Conservation (phyloP, 306 rosid species). For the Parietaria judaica region DNA sequence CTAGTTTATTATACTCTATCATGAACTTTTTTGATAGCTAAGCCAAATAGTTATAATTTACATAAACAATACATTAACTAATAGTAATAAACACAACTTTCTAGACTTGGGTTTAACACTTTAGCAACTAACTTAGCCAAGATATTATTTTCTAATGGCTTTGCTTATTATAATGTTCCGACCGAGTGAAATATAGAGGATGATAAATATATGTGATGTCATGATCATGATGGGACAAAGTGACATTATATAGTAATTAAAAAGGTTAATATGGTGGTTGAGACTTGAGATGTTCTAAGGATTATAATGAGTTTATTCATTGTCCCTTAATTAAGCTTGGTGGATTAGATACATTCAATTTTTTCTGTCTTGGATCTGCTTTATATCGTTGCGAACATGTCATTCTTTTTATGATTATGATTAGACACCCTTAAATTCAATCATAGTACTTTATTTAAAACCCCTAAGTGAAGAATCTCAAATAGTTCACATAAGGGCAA, state of each 20-base stretch:
- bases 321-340: constrained; percentile 19
- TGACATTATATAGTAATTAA: background rate
- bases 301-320: constrained; percentile 11
- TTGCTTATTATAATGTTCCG: background rate
- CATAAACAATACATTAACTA: background rate
- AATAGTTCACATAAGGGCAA: constrained; percentile 39
- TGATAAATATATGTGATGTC: constrained; percentile 3
- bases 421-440: constrained; percentile 32
- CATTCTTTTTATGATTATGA: constrained; percentile 25
- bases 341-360: constrained; percentile 22
- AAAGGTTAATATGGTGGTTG: constrained; percentile 7
- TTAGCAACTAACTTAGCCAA: background rate
- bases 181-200: background rate
- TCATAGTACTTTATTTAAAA: constrained; percentile 28
- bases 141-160: background rate
- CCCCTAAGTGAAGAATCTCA: constrained; percentile 34
- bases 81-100: background rate
- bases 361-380: constrained; percentile 17
- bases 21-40: constrained; percentile 3
- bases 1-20: background rate
- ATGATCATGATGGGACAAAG: background rate
- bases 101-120: background rate
- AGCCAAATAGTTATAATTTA: background rate
- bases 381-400: constrained; percentile 3
- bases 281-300: constrained; percentile 10